These are phyloP conservation scores for Diddensiella transvaalensis DNA, from an alignment of 805 yeast species.

Conservation along the genomic window DNA sequence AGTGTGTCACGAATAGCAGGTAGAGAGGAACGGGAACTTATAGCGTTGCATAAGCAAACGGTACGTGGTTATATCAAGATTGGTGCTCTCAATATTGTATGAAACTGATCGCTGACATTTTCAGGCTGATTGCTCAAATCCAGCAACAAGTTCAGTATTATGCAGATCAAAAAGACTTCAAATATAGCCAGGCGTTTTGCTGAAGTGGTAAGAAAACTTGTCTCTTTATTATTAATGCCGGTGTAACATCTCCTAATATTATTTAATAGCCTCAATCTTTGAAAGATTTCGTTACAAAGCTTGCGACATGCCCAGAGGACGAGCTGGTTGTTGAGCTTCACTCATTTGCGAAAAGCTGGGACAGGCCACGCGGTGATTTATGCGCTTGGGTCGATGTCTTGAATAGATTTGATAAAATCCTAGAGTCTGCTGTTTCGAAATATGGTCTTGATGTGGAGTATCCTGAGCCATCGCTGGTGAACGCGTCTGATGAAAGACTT, in stretches of 20 bases:
- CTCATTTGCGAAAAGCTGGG: conserved; percentile 45
- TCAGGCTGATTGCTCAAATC: neutral
- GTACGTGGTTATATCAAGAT: no score
- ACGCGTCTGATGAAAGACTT: conserved; percentile 43
- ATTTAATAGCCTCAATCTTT: conserved; percentile 19
- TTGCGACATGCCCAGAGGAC: conserved; percentile 31
- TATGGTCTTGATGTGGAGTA: conserved; percentile 48
- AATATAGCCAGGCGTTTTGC: conserved; percentile 22
- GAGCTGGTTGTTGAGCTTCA: conserved; percentile 42
- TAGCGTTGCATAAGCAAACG: no score
- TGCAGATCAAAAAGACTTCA: conserved; percentile 25
- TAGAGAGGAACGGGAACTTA: no score
- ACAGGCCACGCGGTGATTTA: conserved; percentile 63
- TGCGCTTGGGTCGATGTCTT: conserved; percentile 74
- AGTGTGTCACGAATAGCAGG: no score
- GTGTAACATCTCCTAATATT: neutral
- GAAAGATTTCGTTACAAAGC: conserved; percentile 16
- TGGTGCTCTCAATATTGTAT: no score
- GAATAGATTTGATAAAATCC: conserved; percentile 67
- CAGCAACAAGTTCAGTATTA: conserved; percentile 4
- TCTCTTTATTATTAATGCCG: neutral
- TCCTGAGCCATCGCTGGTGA: conserved; percentile 46
- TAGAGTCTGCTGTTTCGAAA: conserved; percentile 51
- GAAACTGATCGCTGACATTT: no score
- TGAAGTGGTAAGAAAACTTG: conserved; percentile 22